Base-by-base conservation (phyloP, 257 asterid genomes). In the Rauvolfia tetraphylla region DNA sequence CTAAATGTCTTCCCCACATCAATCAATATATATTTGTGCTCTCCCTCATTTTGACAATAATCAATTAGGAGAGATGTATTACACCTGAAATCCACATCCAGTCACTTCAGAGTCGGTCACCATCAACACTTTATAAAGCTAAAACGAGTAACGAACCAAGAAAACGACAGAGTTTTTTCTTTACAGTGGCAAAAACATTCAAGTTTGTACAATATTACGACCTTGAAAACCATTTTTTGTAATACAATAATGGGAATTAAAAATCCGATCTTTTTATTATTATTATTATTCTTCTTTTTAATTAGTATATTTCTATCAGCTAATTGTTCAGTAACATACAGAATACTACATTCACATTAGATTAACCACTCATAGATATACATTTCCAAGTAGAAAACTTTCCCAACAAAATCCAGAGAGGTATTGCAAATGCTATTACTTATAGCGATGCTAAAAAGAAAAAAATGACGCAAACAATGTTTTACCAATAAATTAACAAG, bases 1-100 rank as follows among this genome's bases (percentile, higher is more conserved):
- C 99, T 76, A 79, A 95, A 95, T 2, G 99, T 90, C 90, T 95
- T 95, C 77, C 98, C 99, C 72, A 87, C 97, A 82, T 95, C 99
- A 66, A 95, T 91, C 90, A 92, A 76, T 80, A 95, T 90, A 79
- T 92, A 92, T 65, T 90, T 95, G 84, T 90, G 99, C 18, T 81
- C 87, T 51, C 88, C 84, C 65, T 79, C 90, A 57, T 76, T 68
- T 75, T 72, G 83, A 74, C 73, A 89, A 82, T 93, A 95, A 84
- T 95, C 97, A 73, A 95, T 86, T n/a, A 95, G 86, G 62, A 95
- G 95, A 76, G 99, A 95, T 58, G 99, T 91, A 82, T 95, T 95
- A 88, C 98, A 89, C 98, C 99, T 95, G 83, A 85, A 42, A 71
- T 74, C 66, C 84, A 80, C 38, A 77, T 63, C 25, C 51, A 71